Evolutionary conservation across 2,329 filamentous ascomycete genomes (phyloP), one percentile per base, ranked within the genome.

Genomic region (Hymenoscyphus infarciens): DNA sequence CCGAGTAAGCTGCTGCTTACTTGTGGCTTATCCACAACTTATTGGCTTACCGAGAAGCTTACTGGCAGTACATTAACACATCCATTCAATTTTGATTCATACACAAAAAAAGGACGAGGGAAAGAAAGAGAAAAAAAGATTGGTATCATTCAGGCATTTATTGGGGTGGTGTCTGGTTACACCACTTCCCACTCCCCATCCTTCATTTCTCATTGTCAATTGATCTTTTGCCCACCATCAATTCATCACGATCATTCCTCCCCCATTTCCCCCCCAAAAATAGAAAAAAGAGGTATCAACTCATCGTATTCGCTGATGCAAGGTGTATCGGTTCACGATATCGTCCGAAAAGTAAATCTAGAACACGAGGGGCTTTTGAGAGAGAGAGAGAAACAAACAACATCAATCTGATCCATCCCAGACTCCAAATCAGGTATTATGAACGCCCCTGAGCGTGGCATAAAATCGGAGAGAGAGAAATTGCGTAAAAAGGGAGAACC

Each of bases 331-430:
- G 25, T 64, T 68, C 60, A 65, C 67, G 65, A 71, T 65, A 61
- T 65, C 61, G 66, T 63, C 55, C 60, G 58, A 69, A 64, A 70
- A 69, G 52, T 62, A 61, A 70, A 68, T 71, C 70, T 72, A 73
- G 66, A 66, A 63, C 62, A 66, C 62, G 69, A 69, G 65, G 62
- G 65, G 67, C 62, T 70, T 73, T 72, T 68, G 68, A 64, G 33
- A 68, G 62, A 69, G 61, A 68, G 65, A 70, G 63, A 60, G 15
- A 65, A 69, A 68, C 66, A 69, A 69, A 38, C 35, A 38, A 38
- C 35, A 38, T 38, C 65, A 64, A 55, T 65, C 55, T 63, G 63
- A 65, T 66, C 52, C 27, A 56, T 59, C 63, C 68, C 54, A 67
- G 35, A 71, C 67, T 70, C 69, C 71, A 49, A 63, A 45, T 62